These are phyloP conservation scores for Ceratobasidium sp. DNA, from an alignment of 1,284 basidiomycete genomes.

Conservation along the genomic window DNA sequence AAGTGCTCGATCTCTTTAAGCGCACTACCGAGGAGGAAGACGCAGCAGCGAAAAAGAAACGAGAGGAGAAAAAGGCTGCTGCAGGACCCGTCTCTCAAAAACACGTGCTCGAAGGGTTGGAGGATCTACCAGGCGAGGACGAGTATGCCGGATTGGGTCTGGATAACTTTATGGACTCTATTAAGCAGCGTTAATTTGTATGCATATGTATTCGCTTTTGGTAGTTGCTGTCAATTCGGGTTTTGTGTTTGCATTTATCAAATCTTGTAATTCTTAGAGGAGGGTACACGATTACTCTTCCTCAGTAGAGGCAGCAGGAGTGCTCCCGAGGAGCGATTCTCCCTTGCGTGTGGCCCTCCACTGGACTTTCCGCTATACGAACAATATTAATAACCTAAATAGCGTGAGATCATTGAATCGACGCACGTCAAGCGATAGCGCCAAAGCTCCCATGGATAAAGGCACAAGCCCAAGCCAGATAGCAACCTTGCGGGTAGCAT, in stretches of 20 bases:
- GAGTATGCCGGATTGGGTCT: constrained; percentile 89
- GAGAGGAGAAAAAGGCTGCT: constrained; percentile 62
- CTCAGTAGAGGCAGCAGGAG: constrained; percentile 9
- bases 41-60: constrained; percentile 63
- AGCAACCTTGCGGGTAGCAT: constrained; percentile 38
- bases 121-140: constrained; percentile 87
- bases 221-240: constrained; percentile 8
- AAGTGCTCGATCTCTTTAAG: constrained; percentile 93
- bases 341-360: constrained; percentile 42
- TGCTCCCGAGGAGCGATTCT: constrained; percentile 36
- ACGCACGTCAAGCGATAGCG: constrained; percentile 39
- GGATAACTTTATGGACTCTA: constrained; percentile 81
- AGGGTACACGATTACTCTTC: constrained; percentile 15
- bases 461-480: constrained; percentile 39
- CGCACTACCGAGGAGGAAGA: constrained; percentile 79
- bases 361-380: constrained; percentile 33
- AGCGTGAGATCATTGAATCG: neutral
- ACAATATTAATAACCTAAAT: neutral
- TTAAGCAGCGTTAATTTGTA: constrained; percentile 39
- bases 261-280: too few species aligned
- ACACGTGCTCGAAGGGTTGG: constrained; percentile 83
- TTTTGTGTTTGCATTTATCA: neutral
- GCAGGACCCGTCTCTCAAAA: constrained; percentile 69
- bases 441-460: constrained; percentile 20
- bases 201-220: constrained; percentile 38